These are phyloP conservation scores for Lophium mytilinum DNA, from an alignment of 495 filamentous ascomycete genomes.

Conservation along the genomic window DNA sequence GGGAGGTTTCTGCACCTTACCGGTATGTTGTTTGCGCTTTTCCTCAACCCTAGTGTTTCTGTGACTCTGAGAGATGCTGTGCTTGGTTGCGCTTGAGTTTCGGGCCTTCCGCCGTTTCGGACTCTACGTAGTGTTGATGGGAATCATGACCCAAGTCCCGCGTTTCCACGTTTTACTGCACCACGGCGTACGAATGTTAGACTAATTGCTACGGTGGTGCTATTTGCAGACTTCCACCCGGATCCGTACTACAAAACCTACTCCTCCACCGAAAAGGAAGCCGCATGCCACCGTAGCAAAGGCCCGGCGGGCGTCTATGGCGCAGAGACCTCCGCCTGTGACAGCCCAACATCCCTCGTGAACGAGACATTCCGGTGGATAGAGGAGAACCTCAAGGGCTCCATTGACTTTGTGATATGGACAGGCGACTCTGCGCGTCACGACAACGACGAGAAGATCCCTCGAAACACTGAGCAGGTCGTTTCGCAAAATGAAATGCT, in stretches of 20 bases:
- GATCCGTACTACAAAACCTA: slow-evolving; percentile 76
- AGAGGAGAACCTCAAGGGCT: slow-evolving; percentile 67
- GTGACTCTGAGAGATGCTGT: too few relatives aligned
- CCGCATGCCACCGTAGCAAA: slow-evolving; percentile 69
- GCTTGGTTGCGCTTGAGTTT: too few relatives aligned
- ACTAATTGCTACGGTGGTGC: not conserved
- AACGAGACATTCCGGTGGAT: slow-evolving; percentile 94
- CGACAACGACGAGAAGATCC: slow-evolving; percentile 81
- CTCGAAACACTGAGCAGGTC: slow-evolving; percentile 66
- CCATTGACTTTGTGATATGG: slow-evolving; percentile 94
- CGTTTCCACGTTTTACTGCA: not conserved
- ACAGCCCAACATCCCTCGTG: slow-evolving; percentile 69
- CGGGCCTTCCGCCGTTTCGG: too few relatives aligned
- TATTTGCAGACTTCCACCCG: slow-evolving; percentile 69
- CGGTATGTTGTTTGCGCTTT: slow-evolving; percentile 45
- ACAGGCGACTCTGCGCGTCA: slow-evolving; percentile 94
- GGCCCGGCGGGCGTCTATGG: slow-evolving; percentile 76
- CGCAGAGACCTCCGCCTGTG: slow-evolving; percentile 79
- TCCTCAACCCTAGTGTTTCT: too few relatives aligned
- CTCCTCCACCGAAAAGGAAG: slow-evolving; percentile 56
- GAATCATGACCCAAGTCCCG: too few relatives aligned
- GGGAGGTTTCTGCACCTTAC: slow-evolving; percentile 94
- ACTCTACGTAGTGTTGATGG: too few relatives aligned
- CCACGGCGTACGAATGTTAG: not conserved
- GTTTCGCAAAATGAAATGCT: slow-evolving; percentile 64